A percentile compares a stretch with the other conserved stretches of the same genome.
phyloP scores from a whole-genome alignment of 2,329 filamentous ascomycete genomes.

The Cyphellophora attinorum region DNA sequence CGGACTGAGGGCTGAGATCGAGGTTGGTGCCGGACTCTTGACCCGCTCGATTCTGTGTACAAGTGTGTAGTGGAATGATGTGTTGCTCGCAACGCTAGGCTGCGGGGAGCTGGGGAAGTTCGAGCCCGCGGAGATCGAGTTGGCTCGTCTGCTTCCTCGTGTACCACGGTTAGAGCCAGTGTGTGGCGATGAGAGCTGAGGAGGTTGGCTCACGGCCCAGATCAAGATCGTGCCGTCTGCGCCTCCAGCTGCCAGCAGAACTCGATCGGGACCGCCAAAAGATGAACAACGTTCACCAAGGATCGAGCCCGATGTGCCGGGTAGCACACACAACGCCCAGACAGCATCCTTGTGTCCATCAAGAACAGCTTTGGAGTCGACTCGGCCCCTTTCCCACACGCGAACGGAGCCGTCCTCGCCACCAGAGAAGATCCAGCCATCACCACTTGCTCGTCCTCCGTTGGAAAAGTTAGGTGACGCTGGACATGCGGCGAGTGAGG shows the following conservation, averaged over 20 bases:
- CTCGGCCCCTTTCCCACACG: slow-evolving; percentile 89
- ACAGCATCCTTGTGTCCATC: slow-evolving; percentile 93
- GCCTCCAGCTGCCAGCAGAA: slow-evolving; percentile 81
- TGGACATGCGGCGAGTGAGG: slow-evolving; percentile 77
- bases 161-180: slow-evolving; percentile 58
- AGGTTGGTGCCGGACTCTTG: slow-evolving; percentile 71
- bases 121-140: slow-evolving; percentile 90
- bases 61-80: slow-evolving; percentile 78
- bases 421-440: slow-evolving; percentile 97
- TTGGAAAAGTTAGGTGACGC: slow-evolving; percentile 82
- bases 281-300: slow-evolving; percentile 64
- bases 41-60: slow-evolving; percentile 74
- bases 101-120: slow-evolving; percentile 86
- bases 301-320: slow-evolving; percentile 67
- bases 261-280: slow-evolving; percentile 73
- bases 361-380: slow-evolving; percentile 89
- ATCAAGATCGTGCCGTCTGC: slow-evolving; percentile 87
- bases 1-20: slow-evolving; percentile 77
- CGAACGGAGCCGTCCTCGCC: slow-evolving; percentile 87
- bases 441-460: slow-evolving; percentile 75
- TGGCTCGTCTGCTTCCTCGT: slow-evolving; percentile 70
- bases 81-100: slow-evolving; percentile 73
- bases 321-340: slow-evolving; percentile 89
- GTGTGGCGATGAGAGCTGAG: slow-evolving; percentile 73
- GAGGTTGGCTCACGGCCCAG: slow-evolving; percentile 88